These are phyloP conservation scores for Capsicum rhomboideum DNA, from an alignment of 257 asterid species.

Conservation along the genomic window DNA sequence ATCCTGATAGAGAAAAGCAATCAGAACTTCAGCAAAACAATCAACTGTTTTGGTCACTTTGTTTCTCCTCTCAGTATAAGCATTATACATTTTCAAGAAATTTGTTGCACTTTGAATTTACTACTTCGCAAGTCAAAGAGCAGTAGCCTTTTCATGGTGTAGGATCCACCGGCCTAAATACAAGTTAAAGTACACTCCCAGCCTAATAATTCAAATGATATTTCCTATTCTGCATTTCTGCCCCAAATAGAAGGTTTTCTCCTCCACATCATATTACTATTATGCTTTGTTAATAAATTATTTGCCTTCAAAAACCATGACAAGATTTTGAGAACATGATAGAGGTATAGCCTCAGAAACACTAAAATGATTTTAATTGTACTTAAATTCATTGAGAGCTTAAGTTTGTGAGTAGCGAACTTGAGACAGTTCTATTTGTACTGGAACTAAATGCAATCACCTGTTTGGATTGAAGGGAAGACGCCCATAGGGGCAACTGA, in stretches of 20 bases:
- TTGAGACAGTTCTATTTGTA: neutral
- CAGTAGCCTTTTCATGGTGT: neutral
- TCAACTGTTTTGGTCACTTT: neutral
- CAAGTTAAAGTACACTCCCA: neutral
- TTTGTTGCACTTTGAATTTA: neutral
- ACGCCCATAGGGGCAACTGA: neutral
- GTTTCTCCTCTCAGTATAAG: neutral
- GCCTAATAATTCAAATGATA: neutral
- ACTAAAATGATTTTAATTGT: neutral
- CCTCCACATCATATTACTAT: neutral
- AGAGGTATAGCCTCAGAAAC: neutral
- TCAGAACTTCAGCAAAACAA: neutral
- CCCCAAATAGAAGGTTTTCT: neutral
- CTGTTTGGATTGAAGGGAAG: neutral
- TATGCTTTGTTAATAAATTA: neutral
- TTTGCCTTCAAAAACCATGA: neutral
- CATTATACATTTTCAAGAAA: neutral
- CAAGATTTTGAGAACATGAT: neutral
- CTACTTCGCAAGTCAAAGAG: neutral
- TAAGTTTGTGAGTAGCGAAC: neutral
- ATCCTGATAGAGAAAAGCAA: neutral
- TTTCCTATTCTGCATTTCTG: neutral
- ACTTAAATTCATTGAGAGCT: neutral
- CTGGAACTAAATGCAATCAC: neutral
- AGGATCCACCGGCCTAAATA: neutral